Evolutionary conservation across 345 rosid species (phyloP), one percentile per base, ranked within the genome.

Genomic region (Geranium brycei): DNA sequence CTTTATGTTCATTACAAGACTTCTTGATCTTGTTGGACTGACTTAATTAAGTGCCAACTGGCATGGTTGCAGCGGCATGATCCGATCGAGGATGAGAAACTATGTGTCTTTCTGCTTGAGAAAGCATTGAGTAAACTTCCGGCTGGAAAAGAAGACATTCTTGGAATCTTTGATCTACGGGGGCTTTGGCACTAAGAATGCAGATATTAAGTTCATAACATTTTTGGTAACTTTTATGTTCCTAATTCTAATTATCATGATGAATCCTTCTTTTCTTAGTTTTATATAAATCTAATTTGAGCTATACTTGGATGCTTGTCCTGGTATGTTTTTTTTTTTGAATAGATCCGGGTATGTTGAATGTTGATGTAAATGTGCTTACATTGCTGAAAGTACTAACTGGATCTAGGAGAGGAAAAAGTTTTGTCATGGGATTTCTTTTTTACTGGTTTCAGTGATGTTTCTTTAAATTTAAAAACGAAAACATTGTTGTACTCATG

Each of bases 51-150:
- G 51, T 16, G 51, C 62, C 51, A 31, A 32, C 55, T 77, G 35
- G 17, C 28, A 0, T 72, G 65, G 62, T 32, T 32, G 63, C 90
- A 92, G 99, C 76, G 62, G 68, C 82, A 84, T 68, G 88, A 87
- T 71, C 83, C 76, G 59, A 19, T 78, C 40, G 95, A 92, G 68
- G 72, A 92, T 75, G 82, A 89, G 80, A 89, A 80, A 77, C 84
- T 93, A 2, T 89, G 99, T 14, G 82, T 76, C 3, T 87, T 79
- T 75, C 65, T 77, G 65, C 74, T 89, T 66, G 96, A 93, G 75
- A 87, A 85, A 82, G 96, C 96, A 68, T 67, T 90, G 71, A 77
- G 79, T 64, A 89, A 79, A 78, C 86, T 88, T 51, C 87, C 89
- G 35, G 63, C 80, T 56, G 91, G 91, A 47, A 73, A 86, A 82